phyloP scores from a whole-genome alignment of 352 stramenopile genomes.

The Globisporangium ultimum region DNA sequence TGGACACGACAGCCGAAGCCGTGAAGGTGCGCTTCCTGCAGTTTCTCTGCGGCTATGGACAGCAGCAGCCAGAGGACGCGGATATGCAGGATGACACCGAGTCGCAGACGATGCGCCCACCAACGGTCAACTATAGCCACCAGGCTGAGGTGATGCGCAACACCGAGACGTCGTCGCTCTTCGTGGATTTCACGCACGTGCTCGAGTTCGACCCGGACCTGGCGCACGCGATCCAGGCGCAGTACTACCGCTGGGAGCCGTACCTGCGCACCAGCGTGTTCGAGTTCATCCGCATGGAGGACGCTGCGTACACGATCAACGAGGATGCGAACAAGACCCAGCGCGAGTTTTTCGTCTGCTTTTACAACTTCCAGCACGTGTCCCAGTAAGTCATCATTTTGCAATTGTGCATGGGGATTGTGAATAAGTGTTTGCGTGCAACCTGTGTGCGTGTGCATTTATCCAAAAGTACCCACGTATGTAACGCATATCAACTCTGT shows the following conservation, averaged over 20 bases:
- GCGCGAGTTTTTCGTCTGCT: slow-evolving; percentile 86
- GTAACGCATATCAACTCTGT: not conserved
- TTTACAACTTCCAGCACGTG: slow-evolving; percentile 88
- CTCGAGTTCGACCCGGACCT: slow-evolving; percentile 81
- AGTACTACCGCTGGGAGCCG: slow-evolving; percentile 85
- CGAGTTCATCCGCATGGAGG: slow-evolving; percentile 75
- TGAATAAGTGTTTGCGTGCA: no score
- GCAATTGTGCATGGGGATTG: no score
- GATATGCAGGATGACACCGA: slow-evolving; percentile 11
- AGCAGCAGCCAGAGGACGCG: slow-evolving; percentile 20
- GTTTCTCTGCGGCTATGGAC: slow-evolving; percentile 75
- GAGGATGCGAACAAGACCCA: slow-evolving; percentile 79
- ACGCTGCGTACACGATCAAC: slow-evolving; percentile 72
- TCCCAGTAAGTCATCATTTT: slow-evolving; percentile 50
- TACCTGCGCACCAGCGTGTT: slow-evolving; percentile 71
- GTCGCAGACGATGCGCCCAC: slow-evolving; percentile 3
- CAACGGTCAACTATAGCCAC: slow-evolving; percentile 77
- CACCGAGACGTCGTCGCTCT: slow-evolving; percentile 84
- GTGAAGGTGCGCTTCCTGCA: slow-evolving; percentile 84
- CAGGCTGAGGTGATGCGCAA: slow-evolving; percentile 86
- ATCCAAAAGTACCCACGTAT: not conserved
- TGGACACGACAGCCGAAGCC: slow-evolving; percentile 74
- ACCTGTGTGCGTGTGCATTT: no score
- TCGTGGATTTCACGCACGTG: slow-evolving; percentile 85
- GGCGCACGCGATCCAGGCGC: slow-evolving; percentile 75